These are phyloP conservation scores for Claviceps sp. DNA, from an alignment of 2,329 filamentous ascomycete species.

Conservation along the genomic window DNA sequence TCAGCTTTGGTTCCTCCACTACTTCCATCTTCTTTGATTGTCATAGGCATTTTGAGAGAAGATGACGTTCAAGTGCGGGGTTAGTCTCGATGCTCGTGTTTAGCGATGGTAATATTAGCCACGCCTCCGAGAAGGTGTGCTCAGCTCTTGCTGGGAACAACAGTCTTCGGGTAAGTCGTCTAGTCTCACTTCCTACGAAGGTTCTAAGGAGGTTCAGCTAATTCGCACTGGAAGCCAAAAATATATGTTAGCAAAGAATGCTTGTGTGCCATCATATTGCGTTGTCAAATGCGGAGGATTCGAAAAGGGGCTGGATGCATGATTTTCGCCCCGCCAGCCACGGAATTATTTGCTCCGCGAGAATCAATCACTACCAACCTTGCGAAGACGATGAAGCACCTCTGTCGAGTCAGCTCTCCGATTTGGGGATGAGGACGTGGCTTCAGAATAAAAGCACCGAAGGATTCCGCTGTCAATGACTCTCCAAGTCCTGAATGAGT, in stretches of 20 bases:
- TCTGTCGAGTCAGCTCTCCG: slow-evolving; percentile 7
- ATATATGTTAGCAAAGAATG: neutral
- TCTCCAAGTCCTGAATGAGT: slow-evolving; percentile 6
- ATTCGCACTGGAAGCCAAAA: neutral
- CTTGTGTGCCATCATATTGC: neutral
- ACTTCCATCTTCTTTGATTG: slow-evolving; percentile 25
- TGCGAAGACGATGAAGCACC: slow-evolving; percentile 7
- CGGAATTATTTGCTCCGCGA: neutral
- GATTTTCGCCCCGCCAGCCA: neutral
- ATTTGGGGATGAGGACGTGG: neutral
- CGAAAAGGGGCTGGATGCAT: neutral
- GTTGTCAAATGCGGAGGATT: neutral
- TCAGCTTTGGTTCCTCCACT: slow-evolving; percentile 18
- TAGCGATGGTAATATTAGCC: neutral
- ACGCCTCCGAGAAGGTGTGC: slow-evolving; percentile 3
- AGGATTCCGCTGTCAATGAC: slow-evolving; percentile 6
- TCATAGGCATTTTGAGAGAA: slow-evolving; percentile 21
- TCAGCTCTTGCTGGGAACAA: slow-evolving; percentile 3
- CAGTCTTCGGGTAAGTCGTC: slow-evolving; percentile 5
- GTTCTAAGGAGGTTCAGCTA: neutral
- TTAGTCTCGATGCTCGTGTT: slow-evolving; percentile 8
- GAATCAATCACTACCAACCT: slow-evolving; percentile 10
- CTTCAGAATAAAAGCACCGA: slow-evolving; percentile 3
- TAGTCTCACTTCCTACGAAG: neutral
- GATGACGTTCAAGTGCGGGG: slow-evolving; percentile 10